Percentiles rank a stretch among this genome's conserved stretches.
Evolutionary conservation across 192 early-diverging fungal genomes (phyloP).

Genomic region (Coemansia interrupta): DNA sequence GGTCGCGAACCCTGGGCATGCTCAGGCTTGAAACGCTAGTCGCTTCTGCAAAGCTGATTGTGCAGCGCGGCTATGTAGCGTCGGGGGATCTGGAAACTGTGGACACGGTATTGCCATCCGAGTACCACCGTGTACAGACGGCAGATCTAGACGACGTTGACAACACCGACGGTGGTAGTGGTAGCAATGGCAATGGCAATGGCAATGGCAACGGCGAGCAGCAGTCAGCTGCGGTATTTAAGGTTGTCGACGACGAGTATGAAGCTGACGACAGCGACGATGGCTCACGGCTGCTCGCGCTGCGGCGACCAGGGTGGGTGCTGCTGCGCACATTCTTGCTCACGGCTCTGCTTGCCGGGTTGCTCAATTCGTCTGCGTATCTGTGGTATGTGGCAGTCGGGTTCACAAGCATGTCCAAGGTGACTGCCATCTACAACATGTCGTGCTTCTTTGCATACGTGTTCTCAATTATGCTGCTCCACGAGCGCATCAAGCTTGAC

Average conservation of each 20-base stretch:
- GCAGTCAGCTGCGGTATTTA: background rate
- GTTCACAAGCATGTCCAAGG: slow-evolving; percentile 69
- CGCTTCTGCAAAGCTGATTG: slow-evolving; percentile 39
- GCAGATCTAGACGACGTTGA: slow-evolving; percentile 10
- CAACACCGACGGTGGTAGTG: background rate
- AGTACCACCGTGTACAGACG: slow-evolving; percentile 25
- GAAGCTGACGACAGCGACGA: slow-evolving; percentile 7
- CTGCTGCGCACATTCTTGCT: slow-evolving; percentile 18
- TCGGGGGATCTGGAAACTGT: slow-evolving; percentile 2
- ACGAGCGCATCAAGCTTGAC: slow-evolving; percentile 57
- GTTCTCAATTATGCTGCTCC: slow-evolving; percentile 68
- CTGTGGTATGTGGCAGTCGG: slow-evolving; percentile 76
- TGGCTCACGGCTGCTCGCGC: slow-evolving; percentile 21
- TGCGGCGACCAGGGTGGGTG: slow-evolving; percentile 23
- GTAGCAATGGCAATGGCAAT: too few relatives aligned
- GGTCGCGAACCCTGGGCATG: slow-evolving; percentile 21
- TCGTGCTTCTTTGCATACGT: slow-evolving; percentile 80
- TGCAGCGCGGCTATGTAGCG: slow-evolving; percentile 18
- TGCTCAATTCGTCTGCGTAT: slow-evolving; percentile 68
- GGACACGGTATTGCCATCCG: background rate
- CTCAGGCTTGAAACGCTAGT: slow-evolving; percentile 43
- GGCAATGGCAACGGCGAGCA: too few relatives aligned
- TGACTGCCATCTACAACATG: slow-evolving; percentile 81
- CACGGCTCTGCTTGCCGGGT: slow-evolving; percentile 48
- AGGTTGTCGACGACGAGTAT: slow-evolving; percentile 7